A percentile compares a stretch with the other conserved stretches of the same genome.
Evolutionary conservation across 306 rosid genomes (phyloP).

Genomic region (Begonia loranthoides): DNA sequence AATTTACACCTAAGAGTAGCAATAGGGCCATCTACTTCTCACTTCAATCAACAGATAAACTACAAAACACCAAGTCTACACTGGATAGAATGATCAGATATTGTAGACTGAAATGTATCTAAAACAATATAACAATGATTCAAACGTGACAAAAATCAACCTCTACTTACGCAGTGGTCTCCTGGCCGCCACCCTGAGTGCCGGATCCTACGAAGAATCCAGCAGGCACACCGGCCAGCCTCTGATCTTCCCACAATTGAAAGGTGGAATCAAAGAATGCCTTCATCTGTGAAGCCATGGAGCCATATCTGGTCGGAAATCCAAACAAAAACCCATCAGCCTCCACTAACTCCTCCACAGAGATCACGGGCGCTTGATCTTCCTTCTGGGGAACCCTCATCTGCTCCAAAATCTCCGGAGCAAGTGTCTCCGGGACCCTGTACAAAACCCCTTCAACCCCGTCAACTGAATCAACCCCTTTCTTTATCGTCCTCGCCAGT

Average conservation of each 20-base stretch:
- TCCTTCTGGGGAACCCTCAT: slow-evolving; percentile 57
- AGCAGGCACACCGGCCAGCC: slow-evolving; percentile 58
- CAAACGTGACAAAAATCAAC: background rate
- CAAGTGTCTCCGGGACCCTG: slow-evolving; percentile 51
- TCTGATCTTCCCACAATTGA: slow-evolving; percentile 52
- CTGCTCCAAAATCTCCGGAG: slow-evolving; percentile 30
- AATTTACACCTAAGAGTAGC: no score
- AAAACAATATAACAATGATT: no score
- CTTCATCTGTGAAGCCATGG: slow-evolving; percentile 75
- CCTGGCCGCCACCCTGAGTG: slow-evolving; percentile 87
- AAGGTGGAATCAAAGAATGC: slow-evolving; percentile 51
- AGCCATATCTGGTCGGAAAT: slow-evolving; percentile 65
- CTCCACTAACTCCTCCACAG: slow-evolving; percentile 42
- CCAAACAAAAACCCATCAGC: slow-evolving; percentile 74
- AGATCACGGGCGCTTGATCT: slow-evolving; percentile 29
- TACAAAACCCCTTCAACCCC: slow-evolving; percentile 64
- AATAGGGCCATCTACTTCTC: no score
- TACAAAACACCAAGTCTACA: no score
- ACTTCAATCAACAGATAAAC: no score
- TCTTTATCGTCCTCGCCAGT: slow-evolving; percentile 45
- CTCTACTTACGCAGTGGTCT: slow-evolving; percentile 56
- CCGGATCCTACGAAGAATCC: slow-evolving; percentile 74
- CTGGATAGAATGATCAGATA: no score
- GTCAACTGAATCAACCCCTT: slow-evolving; percentile 49
- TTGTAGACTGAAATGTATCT: no score